These are phyloP conservation scores for peach (Prunus persica) DNA, from an alignment of 306 rosid genomes.

Conservation along the genomic window DNA sequence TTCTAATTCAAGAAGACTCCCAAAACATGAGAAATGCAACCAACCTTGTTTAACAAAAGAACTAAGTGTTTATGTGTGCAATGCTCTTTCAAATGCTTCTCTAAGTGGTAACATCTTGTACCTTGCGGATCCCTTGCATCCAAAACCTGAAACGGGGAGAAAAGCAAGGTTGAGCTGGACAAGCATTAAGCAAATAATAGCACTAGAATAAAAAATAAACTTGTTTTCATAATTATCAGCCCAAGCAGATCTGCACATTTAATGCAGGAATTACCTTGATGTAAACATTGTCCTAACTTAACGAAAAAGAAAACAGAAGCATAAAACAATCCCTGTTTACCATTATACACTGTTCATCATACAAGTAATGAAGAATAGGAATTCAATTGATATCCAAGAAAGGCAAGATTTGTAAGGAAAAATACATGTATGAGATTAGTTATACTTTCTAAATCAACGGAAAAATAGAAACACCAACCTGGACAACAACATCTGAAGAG, in stretches of 20 bases:
- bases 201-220: neutral
- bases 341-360: neutral
- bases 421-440: neutral
- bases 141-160: slow-evolving; percentile 58
- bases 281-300: neutral
- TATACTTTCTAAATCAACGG: neutral
- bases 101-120: slow-evolving; percentile 90
- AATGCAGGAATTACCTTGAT: neutral
- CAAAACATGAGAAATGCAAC: neutral
- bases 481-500: slow-evolving; percentile 96
- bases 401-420: neutral
- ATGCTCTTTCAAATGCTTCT: slow-evolving; percentile 90
- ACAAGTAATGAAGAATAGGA: neutral
- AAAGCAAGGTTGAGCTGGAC: neutral
- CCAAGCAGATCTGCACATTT: slow-evolving; percentile 1
- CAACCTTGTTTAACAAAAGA: slow-evolving; percentile 84
- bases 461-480: slow-evolving; percentile 44
- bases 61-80: slow-evolving; percentile 87
- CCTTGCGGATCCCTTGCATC: slow-evolving; percentile 98
- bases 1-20: neutral
- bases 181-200: neutral
- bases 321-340: neutral
- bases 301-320: neutral
- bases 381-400: neutral
- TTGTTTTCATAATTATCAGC: neutral